A percentile compares a stretch with the other conserved stretches of the same genome.
Evolutionary conservation across 768 basidiomycete species (phyloP).

Genomic region (Lactarius vividus): DNA sequence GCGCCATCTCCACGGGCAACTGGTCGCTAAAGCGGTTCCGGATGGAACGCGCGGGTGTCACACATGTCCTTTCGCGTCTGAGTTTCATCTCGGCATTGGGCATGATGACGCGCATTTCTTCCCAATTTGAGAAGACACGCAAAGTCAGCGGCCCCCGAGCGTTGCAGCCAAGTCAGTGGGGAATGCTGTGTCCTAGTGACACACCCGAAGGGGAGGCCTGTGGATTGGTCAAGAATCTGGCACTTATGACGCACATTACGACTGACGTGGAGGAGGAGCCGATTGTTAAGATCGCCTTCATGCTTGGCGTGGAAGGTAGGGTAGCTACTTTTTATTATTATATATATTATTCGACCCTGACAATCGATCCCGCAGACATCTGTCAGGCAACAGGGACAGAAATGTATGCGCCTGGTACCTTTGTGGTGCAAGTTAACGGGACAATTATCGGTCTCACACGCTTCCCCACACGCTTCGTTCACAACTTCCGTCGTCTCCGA

Average conservation of each 20-base stretch:
- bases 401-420: slow-evolving; percentile 90
- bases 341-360: not conserved
- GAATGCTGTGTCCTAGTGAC: slow-evolving; percentile 96
- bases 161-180: slow-evolving; percentile 98
- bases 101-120: slow-evolving; percentile 99
- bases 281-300: slow-evolving; percentile 81
- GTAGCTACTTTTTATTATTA: slow-evolving; percentile 30
- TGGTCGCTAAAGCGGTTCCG: slow-evolving; percentile 99
- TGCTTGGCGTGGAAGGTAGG: slow-evolving; percentile 95
- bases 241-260: slow-evolving; percentile 99
- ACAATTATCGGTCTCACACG: slow-evolving; percentile 92
- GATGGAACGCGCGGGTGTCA: slow-evolving; percentile 98
- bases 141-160: slow-evolving; percentile 98
- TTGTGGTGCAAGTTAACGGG: slow-evolving; percentile 96
- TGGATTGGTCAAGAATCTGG: slow-evolving; percentile 96
- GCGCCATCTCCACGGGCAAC: slow-evolving; percentile 97
- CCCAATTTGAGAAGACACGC: slow-evolving; percentile 98
- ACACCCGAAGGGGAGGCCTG: slow-evolving; percentile 99
- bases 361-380: slow-evolving; percentile 61
- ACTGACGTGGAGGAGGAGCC: slow-evolving; percentile 98
- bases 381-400: slow-evolving; percentile 89
- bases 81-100: slow-evolving; percentile 97
- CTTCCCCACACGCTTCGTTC: slow-evolving; percentile 79
- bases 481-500: slow-evolving; percentile 87
- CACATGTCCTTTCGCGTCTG: slow-evolving; percentile 92